A percentile compares a stretch with the other conserved stretches of the same genome.
Evolutionary conservation across 345 rosid species (phyloP).

Genomic region (Salix dunnii): DNA sequence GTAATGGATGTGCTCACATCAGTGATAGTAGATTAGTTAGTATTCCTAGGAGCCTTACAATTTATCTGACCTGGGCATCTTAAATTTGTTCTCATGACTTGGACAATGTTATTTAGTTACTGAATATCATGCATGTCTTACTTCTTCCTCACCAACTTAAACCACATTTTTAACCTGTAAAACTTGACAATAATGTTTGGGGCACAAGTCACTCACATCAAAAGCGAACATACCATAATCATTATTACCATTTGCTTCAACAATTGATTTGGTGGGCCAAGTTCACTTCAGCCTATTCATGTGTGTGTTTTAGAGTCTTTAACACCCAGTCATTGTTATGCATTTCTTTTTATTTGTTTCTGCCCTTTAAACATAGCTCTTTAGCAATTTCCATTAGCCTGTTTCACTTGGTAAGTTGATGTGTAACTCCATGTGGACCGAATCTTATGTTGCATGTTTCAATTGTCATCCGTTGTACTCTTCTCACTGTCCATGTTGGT

Average conservation of each 20-base stretch:
- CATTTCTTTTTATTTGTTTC: not conserved
- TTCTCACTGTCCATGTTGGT: not conserved
- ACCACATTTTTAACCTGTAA: not conserved
- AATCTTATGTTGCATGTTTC: not conserved
- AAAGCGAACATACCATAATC: not conserved
- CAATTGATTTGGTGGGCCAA: not conserved
- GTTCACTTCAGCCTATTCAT: not conserved
- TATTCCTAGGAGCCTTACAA: not conserved
- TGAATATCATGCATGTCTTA: not conserved
- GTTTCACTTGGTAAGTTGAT: not conserved
- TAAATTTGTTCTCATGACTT: not conserved
- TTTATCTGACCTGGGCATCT: not conserved
- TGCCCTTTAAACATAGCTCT: not conserved
- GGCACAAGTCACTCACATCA: not conserved
- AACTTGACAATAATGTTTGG: not conserved
- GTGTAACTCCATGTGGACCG: not conserved
- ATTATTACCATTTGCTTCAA: not conserved
- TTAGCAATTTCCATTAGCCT: not conserved
- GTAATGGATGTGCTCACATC: not conserved
- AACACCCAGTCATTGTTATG: not conserved
- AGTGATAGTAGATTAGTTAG: not conserved
- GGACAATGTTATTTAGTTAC: not conserved
- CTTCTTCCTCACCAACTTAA: not conserved
- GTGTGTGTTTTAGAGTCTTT: not conserved
- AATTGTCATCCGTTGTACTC: not conserved